Conservation (phyloP, 73 alveolate genomes). For the Tetrahymena borealis region DNA sequence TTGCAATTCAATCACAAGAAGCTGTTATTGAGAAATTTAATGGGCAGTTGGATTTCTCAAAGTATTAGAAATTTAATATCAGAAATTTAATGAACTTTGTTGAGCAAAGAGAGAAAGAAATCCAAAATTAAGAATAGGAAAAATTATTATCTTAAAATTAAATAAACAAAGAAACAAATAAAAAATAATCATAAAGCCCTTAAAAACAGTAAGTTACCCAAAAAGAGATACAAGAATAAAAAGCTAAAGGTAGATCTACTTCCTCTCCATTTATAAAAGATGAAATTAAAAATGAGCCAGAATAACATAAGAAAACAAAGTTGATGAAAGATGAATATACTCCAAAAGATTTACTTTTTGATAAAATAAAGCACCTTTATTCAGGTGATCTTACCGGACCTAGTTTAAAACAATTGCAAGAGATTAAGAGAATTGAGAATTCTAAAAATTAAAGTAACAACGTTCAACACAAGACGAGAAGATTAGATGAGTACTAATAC, state of each 20-base stretch:
- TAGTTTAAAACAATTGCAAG: neutral
- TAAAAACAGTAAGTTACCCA: neutral
- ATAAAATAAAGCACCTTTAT: neutral
- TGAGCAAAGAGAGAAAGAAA: neutral
- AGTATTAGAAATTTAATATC: neutral
- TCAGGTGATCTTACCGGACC: neutral
- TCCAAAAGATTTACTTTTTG: neutral
- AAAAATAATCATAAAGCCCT: no score
- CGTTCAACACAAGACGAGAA: neutral
- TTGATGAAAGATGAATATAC: neutral
- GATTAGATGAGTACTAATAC: neutral
- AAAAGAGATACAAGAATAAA: neutral
- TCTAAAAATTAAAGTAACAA: neutral
- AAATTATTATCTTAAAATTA: neutral
- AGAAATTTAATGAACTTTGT: neutral
- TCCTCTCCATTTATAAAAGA: neutral
- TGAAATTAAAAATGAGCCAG: neutral
- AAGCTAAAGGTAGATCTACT: neutral
- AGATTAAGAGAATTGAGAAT: neutral
- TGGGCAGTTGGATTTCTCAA: neutral
- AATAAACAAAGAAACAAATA: neutral
- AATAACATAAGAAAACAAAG: neutral
- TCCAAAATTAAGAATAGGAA: neutral
- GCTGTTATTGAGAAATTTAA: neutral
- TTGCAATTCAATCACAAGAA: neutral